A percentile compares a stretch with the other conserved stretches of the same genome.
phyloP scores from a whole-genome alignment of 805 yeast species.

The Metschnikowia matae region DNA sequence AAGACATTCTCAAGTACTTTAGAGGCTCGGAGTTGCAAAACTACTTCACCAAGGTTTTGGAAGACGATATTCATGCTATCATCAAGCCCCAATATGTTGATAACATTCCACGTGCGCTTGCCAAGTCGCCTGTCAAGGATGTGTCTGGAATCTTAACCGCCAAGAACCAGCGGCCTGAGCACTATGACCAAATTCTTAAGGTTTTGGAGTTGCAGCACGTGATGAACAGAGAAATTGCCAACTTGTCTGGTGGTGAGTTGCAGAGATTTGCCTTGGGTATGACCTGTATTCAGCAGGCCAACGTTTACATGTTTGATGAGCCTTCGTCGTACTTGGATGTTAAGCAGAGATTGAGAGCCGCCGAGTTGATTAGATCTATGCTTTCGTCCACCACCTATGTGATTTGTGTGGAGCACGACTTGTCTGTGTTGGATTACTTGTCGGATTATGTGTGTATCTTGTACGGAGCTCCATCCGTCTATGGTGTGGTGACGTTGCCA shows the following conservation, averaged over 20 bases:
- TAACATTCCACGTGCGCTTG: conserved; percentile 91
- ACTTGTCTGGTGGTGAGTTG: conserved; percentile 96
- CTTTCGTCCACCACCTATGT: conserved; percentile 75
- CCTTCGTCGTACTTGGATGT: conserved; percentile 98
- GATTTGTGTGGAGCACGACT: conserved; percentile 97
- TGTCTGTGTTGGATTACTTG: conserved; percentile 93
- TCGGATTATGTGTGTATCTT: conserved; percentile 96
- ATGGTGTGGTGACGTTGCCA: conserved; percentile 97
- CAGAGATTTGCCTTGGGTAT: conserved; percentile 98
- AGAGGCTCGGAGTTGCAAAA: conserved; percentile 98
- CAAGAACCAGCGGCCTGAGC: conserved; percentile 68
- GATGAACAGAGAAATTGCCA: conserved; percentile 80
- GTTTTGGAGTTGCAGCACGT: conserved; percentile 74
- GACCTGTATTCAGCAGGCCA: conserved; percentile 92
- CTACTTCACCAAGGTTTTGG: conserved; percentile 88
- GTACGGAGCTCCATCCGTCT: conserved; percentile 97
- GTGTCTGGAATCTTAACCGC: conserved; percentile 81
- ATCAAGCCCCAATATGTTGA: conserved; percentile 99
- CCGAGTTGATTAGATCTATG: conserved; percentile 85
- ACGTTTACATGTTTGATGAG: conserved; percentile 98
- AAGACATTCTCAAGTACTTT: conserved; percentile 82
- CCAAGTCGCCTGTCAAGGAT: conserved; percentile 77
- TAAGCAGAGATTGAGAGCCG: conserved; percentile 97
- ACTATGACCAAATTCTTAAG: conserved; percentile 59
- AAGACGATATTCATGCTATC: conserved; percentile 92